Evolutionary conservation across 2,329 filamentous ascomycete genomes (phyloP).

Genomic region (Apiospora marii): DNA sequence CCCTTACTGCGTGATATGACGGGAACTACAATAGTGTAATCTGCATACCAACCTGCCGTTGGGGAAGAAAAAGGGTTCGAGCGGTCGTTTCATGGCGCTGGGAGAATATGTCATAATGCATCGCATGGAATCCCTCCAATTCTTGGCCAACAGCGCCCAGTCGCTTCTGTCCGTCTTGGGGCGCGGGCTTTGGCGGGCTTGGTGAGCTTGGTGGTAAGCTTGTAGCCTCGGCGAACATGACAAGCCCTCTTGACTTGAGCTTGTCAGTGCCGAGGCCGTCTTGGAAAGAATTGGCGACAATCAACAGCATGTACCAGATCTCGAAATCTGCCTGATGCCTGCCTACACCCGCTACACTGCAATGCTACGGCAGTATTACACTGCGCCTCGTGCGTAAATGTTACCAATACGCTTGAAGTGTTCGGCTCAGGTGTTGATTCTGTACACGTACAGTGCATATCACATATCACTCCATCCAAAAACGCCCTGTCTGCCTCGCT

Average conservation of each 20-base stretch:
- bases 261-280: conserved; percentile 1
- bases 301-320: neutral
- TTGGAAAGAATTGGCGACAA: conserved; percentile 9
- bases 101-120: conserved; percentile 20
- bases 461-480: neutral
- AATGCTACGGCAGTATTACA: neutral
- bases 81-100: neutral
- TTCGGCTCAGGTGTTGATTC: neutral
- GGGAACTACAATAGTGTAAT: neutral
- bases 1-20: neutral
- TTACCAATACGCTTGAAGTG: neutral
- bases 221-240: neutral
- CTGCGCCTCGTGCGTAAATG: neutral
- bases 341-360: neutral
- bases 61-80: neutral
- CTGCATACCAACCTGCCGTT: neutral
- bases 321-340: neutral
- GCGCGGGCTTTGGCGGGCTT: conserved; percentile 5
- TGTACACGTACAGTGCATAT: neutral
- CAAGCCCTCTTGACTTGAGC: conserved; percentile 3
- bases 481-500: neutral
- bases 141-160: conserved; percentile 20
- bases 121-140: neutral
- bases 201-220: neutral
- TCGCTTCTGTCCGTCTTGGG: neutral